Conservation (phyloP, 371 early-diverging fungal species). For the Syncephalastrum contaminatum region DNA sequence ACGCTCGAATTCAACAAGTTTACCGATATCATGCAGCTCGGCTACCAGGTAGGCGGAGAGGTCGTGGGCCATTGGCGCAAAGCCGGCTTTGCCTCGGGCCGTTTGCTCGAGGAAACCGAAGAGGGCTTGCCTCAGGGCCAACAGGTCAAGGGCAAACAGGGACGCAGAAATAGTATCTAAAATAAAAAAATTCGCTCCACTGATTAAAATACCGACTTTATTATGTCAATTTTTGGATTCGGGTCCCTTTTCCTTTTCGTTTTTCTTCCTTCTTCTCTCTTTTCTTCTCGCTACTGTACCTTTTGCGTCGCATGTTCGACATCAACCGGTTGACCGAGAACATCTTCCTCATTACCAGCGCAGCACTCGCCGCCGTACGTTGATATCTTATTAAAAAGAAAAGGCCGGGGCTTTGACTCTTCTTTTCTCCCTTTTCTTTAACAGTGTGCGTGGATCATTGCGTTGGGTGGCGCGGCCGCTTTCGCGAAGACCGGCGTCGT, state of each 20-base stretch:
- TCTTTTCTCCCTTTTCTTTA: not conserved
- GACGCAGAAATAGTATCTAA: slow-evolving; percentile 47
- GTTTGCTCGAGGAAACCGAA: slow-evolving; percentile 25
- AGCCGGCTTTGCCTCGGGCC: slow-evolving; percentile 61
- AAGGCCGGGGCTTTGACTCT: not conserved
- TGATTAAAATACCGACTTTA: no score
- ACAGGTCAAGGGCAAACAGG: slow-evolving; percentile 48
- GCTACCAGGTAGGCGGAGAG: slow-evolving; percentile 88
- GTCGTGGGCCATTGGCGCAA: slow-evolving; percentile 84
- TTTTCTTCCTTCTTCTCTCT: slow-evolving; percentile 5
- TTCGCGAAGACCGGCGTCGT: slow-evolving; percentile 21
- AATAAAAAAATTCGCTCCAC: not conserved
- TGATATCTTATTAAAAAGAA: not conserved
- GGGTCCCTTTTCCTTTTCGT: slow-evolving; percentile 1
- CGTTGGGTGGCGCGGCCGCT: slow-evolving; percentile 39
- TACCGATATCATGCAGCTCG: slow-evolving; percentile 87
- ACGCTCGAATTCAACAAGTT: slow-evolving; percentile 95
- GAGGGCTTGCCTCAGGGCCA: slow-evolving; percentile 29
- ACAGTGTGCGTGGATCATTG: slow-evolving; percentile 42
- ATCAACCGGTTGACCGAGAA: slow-evolving; percentile 29
- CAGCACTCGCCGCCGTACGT: slow-evolving; percentile 27
- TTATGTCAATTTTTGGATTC: not conserved
- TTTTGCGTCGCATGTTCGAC: slow-evolving; percentile 12
- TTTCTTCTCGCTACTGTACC: slow-evolving; percentile 6
- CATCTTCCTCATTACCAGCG: slow-evolving; percentile 29